phyloP scores from a whole-genome alignment of 1,139 yeast species.

The Lodderomyces parapsilosis region DNA sequence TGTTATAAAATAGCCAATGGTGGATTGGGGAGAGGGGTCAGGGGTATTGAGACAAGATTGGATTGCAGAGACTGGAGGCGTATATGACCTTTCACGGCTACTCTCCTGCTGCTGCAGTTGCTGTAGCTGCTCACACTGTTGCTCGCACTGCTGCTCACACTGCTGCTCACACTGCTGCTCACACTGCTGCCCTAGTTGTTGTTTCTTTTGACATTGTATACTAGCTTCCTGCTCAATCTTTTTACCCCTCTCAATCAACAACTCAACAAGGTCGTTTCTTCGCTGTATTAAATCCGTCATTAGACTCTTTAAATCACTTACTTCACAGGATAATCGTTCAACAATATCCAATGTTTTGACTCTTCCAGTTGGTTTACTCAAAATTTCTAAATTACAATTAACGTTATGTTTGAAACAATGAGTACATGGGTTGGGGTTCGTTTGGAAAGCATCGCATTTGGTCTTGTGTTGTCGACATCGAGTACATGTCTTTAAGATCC shows the following conservation, averaged over 20 bases:
- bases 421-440: conserved; percentile 57
- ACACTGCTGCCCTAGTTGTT: too few relatives aligned
- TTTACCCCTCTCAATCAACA: conserved; percentile 22
- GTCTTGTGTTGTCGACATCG: conserved; percentile 67
- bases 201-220: conserved; percentile 1
- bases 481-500: conserved; percentile 55
- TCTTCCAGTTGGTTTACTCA: conserved; percentile 27
- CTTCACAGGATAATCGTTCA: conserved; percentile 31
- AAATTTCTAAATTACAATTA: conserved; percentile 50
- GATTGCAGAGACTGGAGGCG: conserved; percentile 29
- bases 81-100: conserved; percentile 5
- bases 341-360: conserved; percentile 27
- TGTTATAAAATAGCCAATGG: background rate
- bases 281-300: conserved; percentile 21
- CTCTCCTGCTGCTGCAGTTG: background rate
- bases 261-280: conserved; percentile 25
- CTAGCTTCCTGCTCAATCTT: conserved; percentile 9
- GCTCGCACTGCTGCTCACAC: too few relatives aligned
- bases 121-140: too few relatives aligned
- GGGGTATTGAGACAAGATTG: conserved; percentile 29
- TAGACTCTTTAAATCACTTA: conserved; percentile 16
- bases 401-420: conserved; percentile 53
- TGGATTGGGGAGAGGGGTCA: conserved; percentile 8
- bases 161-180: too few relatives aligned
- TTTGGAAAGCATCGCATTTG: conserved; percentile 55